A percentile compares a stretch with the other conserved stretches of the same genome.
Conservation (phyloP, 2,329 filamentous ascomycete species). For the Exophiala xenobiotica region DNA sequence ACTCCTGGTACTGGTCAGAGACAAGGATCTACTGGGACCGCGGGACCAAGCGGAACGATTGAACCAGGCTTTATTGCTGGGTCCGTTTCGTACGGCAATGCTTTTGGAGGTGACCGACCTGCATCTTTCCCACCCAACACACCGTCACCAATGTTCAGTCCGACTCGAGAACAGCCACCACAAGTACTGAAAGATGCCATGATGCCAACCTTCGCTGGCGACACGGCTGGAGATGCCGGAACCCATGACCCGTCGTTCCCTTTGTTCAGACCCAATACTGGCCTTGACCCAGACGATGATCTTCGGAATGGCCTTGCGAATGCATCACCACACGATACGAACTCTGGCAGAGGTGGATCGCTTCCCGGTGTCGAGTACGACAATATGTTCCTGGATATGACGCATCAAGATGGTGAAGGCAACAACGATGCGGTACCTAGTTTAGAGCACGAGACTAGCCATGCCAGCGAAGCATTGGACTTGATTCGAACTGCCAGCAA, state of each 20-base stretch:
- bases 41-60: slow-evolving; percentile 32
- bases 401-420: slow-evolving; percentile 42
- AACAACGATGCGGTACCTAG: slow-evolving; percentile 21
- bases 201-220: slow-evolving; percentile 23
- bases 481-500: slow-evolving; percentile 28
- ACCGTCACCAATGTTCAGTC: slow-evolving; percentile 45
- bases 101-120: slow-evolving; percentile 22
- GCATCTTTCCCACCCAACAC: slow-evolving; percentile 42
- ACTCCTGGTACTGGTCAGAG: slow-evolving; percentile 35
- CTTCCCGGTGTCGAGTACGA: slow-evolving; percentile 32
- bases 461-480: slow-evolving; percentile 49
- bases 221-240: slow-evolving; percentile 9
- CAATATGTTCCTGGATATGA: slow-evolving; percentile 49
- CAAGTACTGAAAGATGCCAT: slow-evolving; percentile 27
- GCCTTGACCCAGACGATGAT: slow-evolving; percentile 32
- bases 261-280: slow-evolving; percentile 25
- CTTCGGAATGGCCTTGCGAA: slow-evolving; percentile 32
- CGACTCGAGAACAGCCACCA: slow-evolving; percentile 32
- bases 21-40: slow-evolving; percentile 35
- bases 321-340: slow-evolving; percentile 35
- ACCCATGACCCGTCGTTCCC: slow-evolving; percentile 37
- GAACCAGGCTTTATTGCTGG: slow-evolving; percentile 17
- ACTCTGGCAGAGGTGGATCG: slow-evolving; percentile 39
- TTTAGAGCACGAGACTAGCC: slow-evolving; percentile 41
- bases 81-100: slow-evolving; percentile 30